phyloP scores from a whole-genome alignment of 768 basidiomycete species.

The Daedaleopsis sinensis region DNA sequence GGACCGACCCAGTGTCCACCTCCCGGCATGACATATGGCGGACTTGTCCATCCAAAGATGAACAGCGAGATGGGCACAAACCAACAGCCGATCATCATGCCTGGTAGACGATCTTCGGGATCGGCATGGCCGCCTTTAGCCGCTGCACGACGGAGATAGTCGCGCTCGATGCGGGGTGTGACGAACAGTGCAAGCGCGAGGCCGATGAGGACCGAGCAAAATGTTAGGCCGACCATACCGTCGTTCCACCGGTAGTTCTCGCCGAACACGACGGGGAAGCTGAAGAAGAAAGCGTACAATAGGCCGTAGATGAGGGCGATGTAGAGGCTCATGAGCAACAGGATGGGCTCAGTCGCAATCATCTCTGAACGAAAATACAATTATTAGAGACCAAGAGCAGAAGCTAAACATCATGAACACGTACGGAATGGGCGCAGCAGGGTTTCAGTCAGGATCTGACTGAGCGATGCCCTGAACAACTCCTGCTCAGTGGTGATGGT shows the following conservation, averaged over 20 bases:
- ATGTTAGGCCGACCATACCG: constrained; percentile 41
- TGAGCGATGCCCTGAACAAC: constrained; percentile 37
- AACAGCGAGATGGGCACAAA: constrained; percentile 42
- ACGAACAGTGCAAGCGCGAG: constrained; percentile 37
- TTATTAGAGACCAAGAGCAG: too few species aligned
- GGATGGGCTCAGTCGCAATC: constrained; percentile 48
- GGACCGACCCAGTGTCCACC: constrained; percentile 43
- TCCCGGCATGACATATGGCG: constrained; percentile 36
- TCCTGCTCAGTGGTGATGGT: constrained; percentile 47
- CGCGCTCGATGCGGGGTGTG: constrained; percentile 38
- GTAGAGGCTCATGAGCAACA: constrained; percentile 48
- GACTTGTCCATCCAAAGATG: constrained; percentile 47
- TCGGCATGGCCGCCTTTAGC: constrained; percentile 42
- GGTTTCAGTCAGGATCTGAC: constrained; percentile 41
- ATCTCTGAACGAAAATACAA: constrained; percentile 33
- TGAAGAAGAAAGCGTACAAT: constrained; percentile 40
- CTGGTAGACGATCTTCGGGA: constrained; percentile 44
- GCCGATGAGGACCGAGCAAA: constrained; percentile 44
- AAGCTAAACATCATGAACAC: neutral
- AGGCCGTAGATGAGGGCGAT: constrained; percentile 47
- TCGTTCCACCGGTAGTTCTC: constrained; percentile 40
- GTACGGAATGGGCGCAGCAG: constrained; percentile 43
- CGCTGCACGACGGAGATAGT: constrained; percentile 35
- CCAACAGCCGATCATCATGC: constrained; percentile 41
- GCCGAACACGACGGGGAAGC: constrained; percentile 42